A percentile compares a stretch with the other conserved stretches of the same genome.
Evolutionary conservation across 345 rosid genomes (phyloP).

Genomic region (Brassica cretica): DNA sequence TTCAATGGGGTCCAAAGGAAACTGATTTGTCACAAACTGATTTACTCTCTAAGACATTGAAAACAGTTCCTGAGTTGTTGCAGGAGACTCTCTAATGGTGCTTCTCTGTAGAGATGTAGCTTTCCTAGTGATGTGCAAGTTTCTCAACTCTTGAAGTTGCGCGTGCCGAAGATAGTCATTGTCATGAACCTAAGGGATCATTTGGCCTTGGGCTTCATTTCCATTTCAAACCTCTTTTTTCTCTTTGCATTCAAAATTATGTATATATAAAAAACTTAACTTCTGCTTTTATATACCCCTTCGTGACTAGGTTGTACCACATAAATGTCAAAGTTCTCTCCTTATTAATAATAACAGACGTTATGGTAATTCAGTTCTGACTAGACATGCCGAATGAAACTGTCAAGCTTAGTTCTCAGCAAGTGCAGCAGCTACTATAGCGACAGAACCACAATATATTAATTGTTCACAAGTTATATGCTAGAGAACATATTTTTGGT

Average conservation of each 20-base stretch:
- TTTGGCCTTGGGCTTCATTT: conserved; percentile 18
- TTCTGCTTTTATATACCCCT: conserved; percentile 17
- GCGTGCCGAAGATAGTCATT: conserved; percentile 32
- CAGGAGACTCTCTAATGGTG: conserved; percentile 31
- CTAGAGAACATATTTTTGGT: too few relatives aligned
- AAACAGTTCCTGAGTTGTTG: conserved; percentile 28
- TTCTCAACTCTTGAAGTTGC: conserved; percentile 31
- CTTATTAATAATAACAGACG: neutral
- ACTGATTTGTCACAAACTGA: conserved; percentile 34
- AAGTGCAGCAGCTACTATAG: too few relatives aligned
- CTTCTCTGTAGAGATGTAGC: conserved; percentile 20
- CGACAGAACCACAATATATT: too few relatives aligned
- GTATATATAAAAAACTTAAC: neutral
- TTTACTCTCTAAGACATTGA: conserved; percentile 14
- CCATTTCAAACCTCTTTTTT: conserved; percentile 2
- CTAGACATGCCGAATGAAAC: too few relatives aligned
- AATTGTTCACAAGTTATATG: too few relatives aligned
- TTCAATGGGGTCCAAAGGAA: conserved; percentile 12
- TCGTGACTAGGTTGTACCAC: neutral
- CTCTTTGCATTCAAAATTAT: conserved; percentile 27
- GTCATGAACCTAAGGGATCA: conserved; percentile 31
- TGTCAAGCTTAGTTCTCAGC: too few relatives aligned
- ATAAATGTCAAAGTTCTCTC: neutral
- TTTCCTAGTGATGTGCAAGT: conserved; percentile 34
- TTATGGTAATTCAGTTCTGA: neutral